phyloP scores from a whole-genome alignment of 2,329 filamentous ascomycete species.

The Rhinocladiella similis region DNA sequence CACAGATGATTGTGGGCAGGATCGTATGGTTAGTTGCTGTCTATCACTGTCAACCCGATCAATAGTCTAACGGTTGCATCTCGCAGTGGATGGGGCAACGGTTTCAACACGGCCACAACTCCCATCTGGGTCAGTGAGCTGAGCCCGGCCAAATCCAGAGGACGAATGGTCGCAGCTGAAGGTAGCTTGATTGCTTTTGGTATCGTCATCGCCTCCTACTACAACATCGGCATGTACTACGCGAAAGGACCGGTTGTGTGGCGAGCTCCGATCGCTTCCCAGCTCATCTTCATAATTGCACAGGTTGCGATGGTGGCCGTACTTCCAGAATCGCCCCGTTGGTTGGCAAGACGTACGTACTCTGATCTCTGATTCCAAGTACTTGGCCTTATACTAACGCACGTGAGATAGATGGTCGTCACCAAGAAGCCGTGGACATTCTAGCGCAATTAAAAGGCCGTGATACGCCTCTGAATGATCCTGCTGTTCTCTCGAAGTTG shows the following conservation, averaged over 20 bases:
- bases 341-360: constrained; percentile 50
- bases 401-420: constrained; percentile 41
- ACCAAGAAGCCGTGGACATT: constrained; percentile 52
- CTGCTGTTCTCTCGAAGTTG: neutral
- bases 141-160: constrained; percentile 41
- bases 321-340: constrained; percentile 52
- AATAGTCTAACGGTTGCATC: neutral
- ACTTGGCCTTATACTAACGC: neutral
- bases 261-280: constrained; percentile 45
- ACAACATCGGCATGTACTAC: constrained; percentile 45
- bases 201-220: constrained; percentile 49
- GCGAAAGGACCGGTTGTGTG: constrained; percentile 37
- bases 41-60: too few relatives aligned
- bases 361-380: neutral
- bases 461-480: neutral
- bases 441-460: constrained; percentile 31
- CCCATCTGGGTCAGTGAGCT: constrained; percentile 50
- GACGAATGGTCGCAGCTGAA: constrained; percentile 25
- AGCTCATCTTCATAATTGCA: constrained; percentile 43
- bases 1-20: constrained; percentile 49
- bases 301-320: constrained; percentile 22
- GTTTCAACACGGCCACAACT: constrained; percentile 47
- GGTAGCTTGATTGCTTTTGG: constrained; percentile 46
- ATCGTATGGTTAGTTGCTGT: constrained; percentile 34
- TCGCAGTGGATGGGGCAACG: constrained; percentile 48